Percentiles rank a stretch among this genome's conserved stretches.
Evolutionary conservation across 176 grass and related monocot species (phyloP).

Genomic region (Cocos nucifera): DNA sequence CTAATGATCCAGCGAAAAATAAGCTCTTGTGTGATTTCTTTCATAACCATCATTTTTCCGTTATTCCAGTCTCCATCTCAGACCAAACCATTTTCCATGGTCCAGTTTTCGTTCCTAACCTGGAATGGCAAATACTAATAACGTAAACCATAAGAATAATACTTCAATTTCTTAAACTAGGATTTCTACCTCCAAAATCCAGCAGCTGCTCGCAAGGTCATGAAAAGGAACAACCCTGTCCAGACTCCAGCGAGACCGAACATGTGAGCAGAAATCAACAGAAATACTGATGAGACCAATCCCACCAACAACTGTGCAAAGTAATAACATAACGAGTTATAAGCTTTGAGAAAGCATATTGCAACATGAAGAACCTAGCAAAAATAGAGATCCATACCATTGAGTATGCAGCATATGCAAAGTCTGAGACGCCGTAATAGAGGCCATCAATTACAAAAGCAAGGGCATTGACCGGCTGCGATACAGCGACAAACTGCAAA

Average conservation of each 20-base stretch:
- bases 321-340: background rate
- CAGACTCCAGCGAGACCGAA: slow-evolving; percentile 78
- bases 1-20: too few relatives aligned
- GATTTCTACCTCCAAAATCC: slow-evolving; percentile 60
- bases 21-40: too few relatives aligned
- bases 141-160: background rate
- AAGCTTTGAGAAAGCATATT: background rate
- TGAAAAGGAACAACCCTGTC: slow-evolving; percentile 71
- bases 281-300: slow-evolving; percentile 44
- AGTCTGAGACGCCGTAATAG: slow-evolving; percentile 89
- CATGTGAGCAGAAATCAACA: slow-evolving; percentile 40
- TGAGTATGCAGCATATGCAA: slow-evolving; percentile 80
- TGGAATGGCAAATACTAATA: background rate
- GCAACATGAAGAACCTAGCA: background rate
- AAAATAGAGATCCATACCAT: slow-evolving; percentile 32
- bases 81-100: slow-evolving; percentile 18
- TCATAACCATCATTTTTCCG: background rate
- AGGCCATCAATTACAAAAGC: slow-evolving; percentile 82
- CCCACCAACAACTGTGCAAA: slow-evolving; percentile 47
- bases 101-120: slow-evolving; percentile 11
- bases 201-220: slow-evolving; percentile 61
- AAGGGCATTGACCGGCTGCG: slow-evolving; percentile 77
- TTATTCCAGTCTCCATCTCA: background rate
- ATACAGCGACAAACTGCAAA: slow-evolving; percentile 82
- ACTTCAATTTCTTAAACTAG: too few relatives aligned